These are phyloP conservation scores for Penicillium parvum DNA, from an alignment of 495 filamentous ascomycete genomes.

Conservation along the genomic window DNA sequence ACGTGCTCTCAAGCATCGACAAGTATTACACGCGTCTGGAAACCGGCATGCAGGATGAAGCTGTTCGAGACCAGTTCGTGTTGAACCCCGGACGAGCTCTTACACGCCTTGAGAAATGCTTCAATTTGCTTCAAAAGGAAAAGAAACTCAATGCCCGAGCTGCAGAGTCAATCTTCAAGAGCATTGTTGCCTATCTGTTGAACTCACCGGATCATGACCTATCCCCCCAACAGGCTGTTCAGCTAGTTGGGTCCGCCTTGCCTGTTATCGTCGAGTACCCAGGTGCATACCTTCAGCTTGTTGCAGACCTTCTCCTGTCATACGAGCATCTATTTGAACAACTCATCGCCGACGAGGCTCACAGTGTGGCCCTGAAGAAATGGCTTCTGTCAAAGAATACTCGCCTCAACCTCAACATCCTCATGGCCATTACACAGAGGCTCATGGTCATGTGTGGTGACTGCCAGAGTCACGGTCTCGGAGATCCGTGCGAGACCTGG, in stretches of 20 bases:
- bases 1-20: constrained; percentile 2
- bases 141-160: constrained; percentile 5
- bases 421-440: neutral
- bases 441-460: constrained; percentile 1
- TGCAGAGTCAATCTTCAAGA: constrained; percentile 7
- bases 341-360: constrained; percentile 4
- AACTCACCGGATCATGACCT: constrained; percentile 1
- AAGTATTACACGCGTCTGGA: constrained; percentile 6
- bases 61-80: constrained; percentile 4
- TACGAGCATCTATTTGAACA: constrained; percentile 1
- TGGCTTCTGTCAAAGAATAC: constrained; percentile 7
- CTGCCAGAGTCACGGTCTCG: constrained; percentile 8
- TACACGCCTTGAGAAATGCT: constrained; percentile 6
- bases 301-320: neutral
- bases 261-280: constrained; percentile 1
- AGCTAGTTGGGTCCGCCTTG: constrained; percentile 9
- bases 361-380: constrained; percentile 1
- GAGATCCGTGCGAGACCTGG: neutral
- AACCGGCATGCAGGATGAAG: constrained; percentile 2
- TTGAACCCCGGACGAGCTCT: constrained; percentile 3
- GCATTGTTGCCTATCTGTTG: constrained; percentile 2
- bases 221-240: neutral
- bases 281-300: neutral
- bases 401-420: constrained; percentile 1
- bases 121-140: constrained; percentile 1